phyloP scores from a whole-genome alignment of 345 rosid species.

The Gossypium herbaceum region DNA sequence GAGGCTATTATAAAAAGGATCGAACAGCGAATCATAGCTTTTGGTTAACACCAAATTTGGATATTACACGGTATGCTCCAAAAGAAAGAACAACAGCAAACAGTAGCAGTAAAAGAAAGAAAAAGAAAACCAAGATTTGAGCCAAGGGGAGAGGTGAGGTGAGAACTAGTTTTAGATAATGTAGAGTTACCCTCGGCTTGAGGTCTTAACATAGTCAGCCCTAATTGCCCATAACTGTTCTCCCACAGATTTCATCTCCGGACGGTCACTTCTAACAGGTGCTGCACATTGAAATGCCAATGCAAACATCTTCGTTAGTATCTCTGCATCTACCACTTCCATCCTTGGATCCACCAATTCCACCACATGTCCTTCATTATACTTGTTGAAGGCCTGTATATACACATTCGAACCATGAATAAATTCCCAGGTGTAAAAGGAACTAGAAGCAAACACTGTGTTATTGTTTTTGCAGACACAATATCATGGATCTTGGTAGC shows the following conservation, averaged over 20 bases:
- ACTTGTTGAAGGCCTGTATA: constrained; percentile 66
- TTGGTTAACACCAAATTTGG: background rate
- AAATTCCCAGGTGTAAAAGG: background rate
- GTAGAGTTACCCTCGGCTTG: constrained; percentile 20
- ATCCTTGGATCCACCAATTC: constrained; percentile 62
- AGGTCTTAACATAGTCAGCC: constrained; percentile 56
- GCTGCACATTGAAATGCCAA: constrained; percentile 93
- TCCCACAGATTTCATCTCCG: constrained; percentile 80
- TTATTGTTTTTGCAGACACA: background rate
- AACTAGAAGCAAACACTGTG: background rate
- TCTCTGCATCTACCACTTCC: constrained; percentile 46
- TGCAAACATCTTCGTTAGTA: constrained; percentile 53
- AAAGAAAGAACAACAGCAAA: background rate
- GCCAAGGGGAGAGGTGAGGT: background rate
- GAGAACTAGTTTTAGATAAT: background rate
- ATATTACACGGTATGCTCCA: background rate
- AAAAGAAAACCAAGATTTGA: too few relatives aligned
- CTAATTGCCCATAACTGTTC: constrained; percentile 72
- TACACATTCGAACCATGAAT: constrained; percentile 5
- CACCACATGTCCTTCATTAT: constrained; percentile 48
- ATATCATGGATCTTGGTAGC: background rate
- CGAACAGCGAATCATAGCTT: background rate
- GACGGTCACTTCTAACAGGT: constrained; percentile 65
- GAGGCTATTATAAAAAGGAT: too few relatives aligned
- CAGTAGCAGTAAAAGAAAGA: background rate